These are phyloP conservation scores for Triticum timopheevii DNA, from an alignment of 176 grass and related monocot species.

Conservation along the genomic window DNA sequence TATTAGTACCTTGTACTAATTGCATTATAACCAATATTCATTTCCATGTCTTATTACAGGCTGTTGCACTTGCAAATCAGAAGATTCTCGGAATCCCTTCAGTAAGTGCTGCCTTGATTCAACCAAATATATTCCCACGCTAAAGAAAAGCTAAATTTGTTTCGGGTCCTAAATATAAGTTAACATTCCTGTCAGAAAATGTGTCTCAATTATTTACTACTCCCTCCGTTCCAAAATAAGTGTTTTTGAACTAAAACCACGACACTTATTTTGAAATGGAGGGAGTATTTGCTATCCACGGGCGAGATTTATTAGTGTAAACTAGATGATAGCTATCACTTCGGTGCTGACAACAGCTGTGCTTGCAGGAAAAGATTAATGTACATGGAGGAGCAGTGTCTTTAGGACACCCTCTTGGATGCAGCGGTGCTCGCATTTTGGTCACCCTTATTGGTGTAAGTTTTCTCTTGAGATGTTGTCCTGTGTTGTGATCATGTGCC, in stretches of 20 bases:
- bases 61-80: constrained; percentile 96
- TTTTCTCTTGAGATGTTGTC: not conserved
- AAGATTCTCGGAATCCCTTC: constrained; percentile 85
- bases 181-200: not conserved
- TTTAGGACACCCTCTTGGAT: constrained; percentile 90
- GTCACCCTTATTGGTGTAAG: constrained; percentile 86
- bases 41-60: constrained; percentile 40
- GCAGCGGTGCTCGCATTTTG: constrained; percentile 83
- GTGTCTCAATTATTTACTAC: not conserved
- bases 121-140: not conserved
- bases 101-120: constrained; percentile 44
- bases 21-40: not conserved
- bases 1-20: not conserved
- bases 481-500: not conserved
- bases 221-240: too few species aligned
- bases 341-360: not conserved
- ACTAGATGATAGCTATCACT: not conserved
- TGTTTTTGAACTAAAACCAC: too few species aligned
- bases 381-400: constrained; percentile 91
- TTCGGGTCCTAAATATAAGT: not conserved
- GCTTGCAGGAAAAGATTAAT: constrained; percentile 71
- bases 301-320: not conserved
- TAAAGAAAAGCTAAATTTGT: not conserved
- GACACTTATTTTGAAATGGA: too few species aligned
- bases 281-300: not conserved